These are phyloP conservation scores for Penstemon eatonii DNA, from an alignment of 257 asterid species.

Conservation along the genomic window DNA sequence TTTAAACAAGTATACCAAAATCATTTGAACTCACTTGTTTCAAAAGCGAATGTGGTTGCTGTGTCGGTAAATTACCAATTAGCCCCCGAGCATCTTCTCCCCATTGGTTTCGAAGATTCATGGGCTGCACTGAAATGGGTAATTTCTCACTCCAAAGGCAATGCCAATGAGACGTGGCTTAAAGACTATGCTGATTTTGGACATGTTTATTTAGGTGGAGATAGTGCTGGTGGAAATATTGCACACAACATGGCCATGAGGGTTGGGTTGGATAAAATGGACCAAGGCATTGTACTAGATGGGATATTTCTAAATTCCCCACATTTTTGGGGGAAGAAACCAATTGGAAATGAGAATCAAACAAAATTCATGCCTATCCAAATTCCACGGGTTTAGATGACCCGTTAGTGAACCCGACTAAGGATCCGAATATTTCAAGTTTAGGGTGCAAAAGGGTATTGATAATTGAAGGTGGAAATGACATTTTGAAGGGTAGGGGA, in stretches of 20 bases:
- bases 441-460: not conserved
- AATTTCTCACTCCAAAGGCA: not conserved
- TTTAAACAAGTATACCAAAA: conserved; percentile 25
- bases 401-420: conserved; percentile 8
- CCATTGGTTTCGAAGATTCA: not conserved
- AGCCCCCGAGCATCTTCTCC: conserved; percentile 21
- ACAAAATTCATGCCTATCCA: not conserved
- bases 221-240: conserved; percentile 10
- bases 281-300: not conserved
- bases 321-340: conserved; percentile 5
- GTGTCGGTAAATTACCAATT: conserved; percentile 18
- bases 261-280: not conserved
- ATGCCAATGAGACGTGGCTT: not conserved
- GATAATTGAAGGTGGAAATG: not conserved
- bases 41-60: conserved; percentile 29
- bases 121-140: not conserved
- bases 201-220: not conserved
- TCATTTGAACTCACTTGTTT: conserved; percentile 17
- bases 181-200: not conserved
- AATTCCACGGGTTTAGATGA: not conserved
- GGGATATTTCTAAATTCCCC: not conserved
- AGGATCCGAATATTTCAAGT: not conserved
- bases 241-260: conserved; percentile 15
- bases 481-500: conserved; percentile 6
- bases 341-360: not conserved